Evolutionary conservation across 148 eudicot genomes (phyloP), one percentile per base, ranked within the genome.

Genomic region (Linanthus parryae): DNA sequence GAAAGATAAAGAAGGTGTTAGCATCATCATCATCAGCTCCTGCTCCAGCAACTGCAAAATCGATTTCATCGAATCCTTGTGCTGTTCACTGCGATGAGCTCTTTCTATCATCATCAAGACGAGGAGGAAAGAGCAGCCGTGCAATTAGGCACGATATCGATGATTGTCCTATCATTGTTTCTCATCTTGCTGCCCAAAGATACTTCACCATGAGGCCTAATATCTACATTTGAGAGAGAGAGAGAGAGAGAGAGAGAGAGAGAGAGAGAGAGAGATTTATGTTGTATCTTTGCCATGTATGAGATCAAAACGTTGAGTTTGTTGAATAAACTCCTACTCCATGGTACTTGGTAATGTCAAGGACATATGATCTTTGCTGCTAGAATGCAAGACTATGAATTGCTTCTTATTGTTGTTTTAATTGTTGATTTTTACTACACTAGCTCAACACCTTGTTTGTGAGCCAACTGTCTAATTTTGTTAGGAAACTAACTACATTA

Each of bases 81-180:
- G 23, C 50, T 5, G 20, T 73, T 39, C 25, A 37, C 8, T 68
- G 73, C 24, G 73, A 73, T 44, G 73, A 73, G 65, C 73, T 73
- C 37, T 68, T 73, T 19, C 12, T 63, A 13, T 12, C 34, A 22
- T 30, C 42, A n/a, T n/a, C n/a, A n/a, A n/a, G n/a, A n/a, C n/a
- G n/a, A 30, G 20, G 29, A 27, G 53, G 46, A 30, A 30, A 16
- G 31, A 22, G 6, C 11, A 8, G 22, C 13, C 34, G 39, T 11
- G 17, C 2, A 8, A 3, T 8, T 21, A 10, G 12, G 23, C 4
- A 40, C 26, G 47, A 24, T 34, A 18, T 8, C 1, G 35, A 52
- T 16, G 33, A 8, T 37, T 60, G 41, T 48, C 31, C 42, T 0
- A 13, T 50, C 36, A 9, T 68, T 15, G 64, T 54, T 41, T 53